Evolutionary conservation across 73 alveolate genomes (phyloP).

Genomic region (Chromera velia): DNA sequence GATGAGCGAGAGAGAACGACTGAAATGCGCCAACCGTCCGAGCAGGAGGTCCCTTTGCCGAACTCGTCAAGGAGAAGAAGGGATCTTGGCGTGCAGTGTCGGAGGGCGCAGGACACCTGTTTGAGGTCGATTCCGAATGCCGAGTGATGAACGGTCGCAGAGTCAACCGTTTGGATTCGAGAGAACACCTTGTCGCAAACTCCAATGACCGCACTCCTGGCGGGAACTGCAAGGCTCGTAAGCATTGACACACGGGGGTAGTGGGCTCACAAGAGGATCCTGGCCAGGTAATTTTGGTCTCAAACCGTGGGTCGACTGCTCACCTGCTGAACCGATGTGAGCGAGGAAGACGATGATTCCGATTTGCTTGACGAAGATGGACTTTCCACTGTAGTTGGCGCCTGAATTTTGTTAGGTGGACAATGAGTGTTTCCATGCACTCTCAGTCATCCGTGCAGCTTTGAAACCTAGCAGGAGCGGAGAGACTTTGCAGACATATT

Average conservation of each 20-base stretch:
- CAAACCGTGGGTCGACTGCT: too few species aligned
- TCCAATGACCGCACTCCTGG: conserved; percentile 57
- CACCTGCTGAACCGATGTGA: too few species aligned
- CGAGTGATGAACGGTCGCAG: conserved; percentile 41
- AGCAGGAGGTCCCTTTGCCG: conserved; percentile 61
- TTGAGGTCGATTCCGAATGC: conserved; percentile 57
- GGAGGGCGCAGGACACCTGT: conserved; percentile 50
- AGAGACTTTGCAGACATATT: too few species aligned
- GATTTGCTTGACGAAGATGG: conserved; percentile 51
- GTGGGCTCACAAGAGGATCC: too few species aligned
- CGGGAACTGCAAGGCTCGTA: conserved; percentile 59
- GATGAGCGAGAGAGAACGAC: too few species aligned
- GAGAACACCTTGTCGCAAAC: conserved; percentile 56
- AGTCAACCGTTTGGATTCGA: conserved; percentile 57
- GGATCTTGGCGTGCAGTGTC: conserved; percentile 45
- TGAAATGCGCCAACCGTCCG: too few species aligned
- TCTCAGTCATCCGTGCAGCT: too few species aligned
- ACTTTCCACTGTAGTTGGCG: conserved; percentile 60
- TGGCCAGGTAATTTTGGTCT: too few species aligned
- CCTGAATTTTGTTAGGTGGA: too few species aligned
- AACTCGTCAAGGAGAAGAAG: conserved; percentile 58
- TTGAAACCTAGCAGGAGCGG: too few species aligned
- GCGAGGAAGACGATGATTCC: conserved; percentile 63
- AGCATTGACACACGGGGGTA: too few species aligned
- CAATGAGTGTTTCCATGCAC: too few species aligned